phyloP scores from a whole-genome alignment of 2,329 filamentous ascomycete genomes.

The Pseudogymnoascus sp. region DNA sequence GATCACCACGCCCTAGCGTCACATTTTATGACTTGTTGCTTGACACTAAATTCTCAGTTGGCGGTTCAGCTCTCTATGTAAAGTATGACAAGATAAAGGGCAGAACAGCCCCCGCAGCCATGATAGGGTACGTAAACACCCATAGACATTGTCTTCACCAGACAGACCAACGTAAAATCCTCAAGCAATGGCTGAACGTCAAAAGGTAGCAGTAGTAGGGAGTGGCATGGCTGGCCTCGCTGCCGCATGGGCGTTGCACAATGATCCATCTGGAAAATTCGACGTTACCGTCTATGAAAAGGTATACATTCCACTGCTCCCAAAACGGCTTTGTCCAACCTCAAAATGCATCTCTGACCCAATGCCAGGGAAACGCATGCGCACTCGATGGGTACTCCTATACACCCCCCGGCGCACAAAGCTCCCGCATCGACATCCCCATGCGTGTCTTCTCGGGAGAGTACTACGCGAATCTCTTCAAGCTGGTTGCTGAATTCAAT shows the following conservation, averaged over 20 bases:
- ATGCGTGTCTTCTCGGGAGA: not conserved
- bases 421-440: not conserved
- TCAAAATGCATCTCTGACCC: not conserved
- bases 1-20: not conserved
- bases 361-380: not conserved
- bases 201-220: not conserved
- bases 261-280: not conserved
- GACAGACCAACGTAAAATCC: not conserved
- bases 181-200: not conserved
- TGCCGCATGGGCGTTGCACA: not conserved
- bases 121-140: not conserved
- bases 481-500: not conserved
- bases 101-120: not conserved
- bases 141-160: not conserved
- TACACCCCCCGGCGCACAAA: not conserved
- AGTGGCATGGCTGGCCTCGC: not conserved
- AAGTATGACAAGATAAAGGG: not conserved
- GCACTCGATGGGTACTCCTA: not conserved
- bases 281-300: not conserved
- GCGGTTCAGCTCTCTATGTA: not conserved
- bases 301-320: not conserved
- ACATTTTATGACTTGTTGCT: not conserved
- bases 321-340: not conserved
- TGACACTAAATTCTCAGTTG: not conserved
- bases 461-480: slow-evolving; percentile 1